Base-by-base conservation (phyloP, 306 rosid species). In the Urtica urens region DNA sequence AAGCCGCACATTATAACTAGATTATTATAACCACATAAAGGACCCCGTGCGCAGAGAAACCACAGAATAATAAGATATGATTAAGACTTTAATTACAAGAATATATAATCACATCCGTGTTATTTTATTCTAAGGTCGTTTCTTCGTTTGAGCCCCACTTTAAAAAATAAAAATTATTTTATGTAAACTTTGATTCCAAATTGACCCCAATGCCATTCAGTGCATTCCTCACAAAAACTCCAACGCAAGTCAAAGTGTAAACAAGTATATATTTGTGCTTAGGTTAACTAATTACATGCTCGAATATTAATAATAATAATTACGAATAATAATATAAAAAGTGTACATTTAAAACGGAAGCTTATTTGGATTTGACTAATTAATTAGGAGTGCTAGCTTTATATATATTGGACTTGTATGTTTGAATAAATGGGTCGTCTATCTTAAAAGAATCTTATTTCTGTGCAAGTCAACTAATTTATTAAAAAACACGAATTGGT, bases 111-210 rank as follows among this genome's bases (percentile, higher is more conserved):
- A 54, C 34, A 19, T 33, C 53, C 28, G 24, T 39, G 34, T 49
- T 62, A 35, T 38, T 62, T 16, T 28, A 44, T 38, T 62, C 23
- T 28, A 53, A 60, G 65, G 65, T 62, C 41, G 38, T 54, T 51
- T 51, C 60, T 62, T 62, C 59, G 6, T 57, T 51, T 38, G 62
- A 57, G 58, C 65, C 69, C 69, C 60, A 53, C 53, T 51, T 51
- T 51, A 29, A 3, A 12, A 19, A 16, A 9, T 45, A 16, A 10
- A 7, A 31, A 31, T 31, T 35, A 35, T 35, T n/a, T n/a, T 35
- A 35, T 6, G 12, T 34, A 23, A 39, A 24, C 31, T 54, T 60
- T 21, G 43, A 55, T 55, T 60, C 54, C 48, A 60, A 39, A 1
- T 50, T 27, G 35, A 60, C 52, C 40, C 58, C 69, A 41, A 20